Base-by-base conservation (phyloP, 148 eudicot genomes). In the Bassia scoparia region DNA sequence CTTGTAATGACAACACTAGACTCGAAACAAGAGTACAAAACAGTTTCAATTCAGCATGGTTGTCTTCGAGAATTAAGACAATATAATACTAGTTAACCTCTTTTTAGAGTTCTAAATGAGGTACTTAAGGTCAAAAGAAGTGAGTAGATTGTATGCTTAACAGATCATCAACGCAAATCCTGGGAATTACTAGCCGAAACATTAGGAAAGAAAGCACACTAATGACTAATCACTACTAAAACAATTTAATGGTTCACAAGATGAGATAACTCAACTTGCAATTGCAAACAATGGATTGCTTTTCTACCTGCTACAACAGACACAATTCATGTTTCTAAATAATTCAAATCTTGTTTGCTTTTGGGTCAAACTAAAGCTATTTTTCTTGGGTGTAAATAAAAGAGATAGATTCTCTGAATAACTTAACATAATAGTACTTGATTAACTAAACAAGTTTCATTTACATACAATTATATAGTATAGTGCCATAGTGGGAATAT, bases 321-420 rank as follows among this genome's bases (percentile, higher is more conserved):
- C 53, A 73, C 59, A 69, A 62, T 21, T 41, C 66, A 74, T n/a
- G 31, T 69, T 63, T 31, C 38, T 41, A 54, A 33, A 55, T 33
- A 61, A 69, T 43, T 63, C 67, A 62, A 68, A 2, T 15, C 27
- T 78, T 70, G 18, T 41, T 30, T 66, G 50, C 26, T 50, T 24
- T 60, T 49, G 61, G 33, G 49, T 38, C 37, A 35, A 37, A 61
- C 17, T 21, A 60, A 5, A 68, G 23, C 73, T n/a, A 71, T 66
- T 64, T 71, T 72, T 76, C 34, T 48, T 31, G 53, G 31, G 37
- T 53, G 74, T 61, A 61, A 62, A 38, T 29, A 48, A 67, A 71
- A 73, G n/a, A 73, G 70, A 78, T 66, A 68, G 74, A 74, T 69
- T 68, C 78, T 69, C 50, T 69, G 23, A 31, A 43, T 44, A n/a